Evolutionary conservation across 1,284 basidiomycete genomes (phyloP).

Genomic region (Xanthoconium separans): DNA sequence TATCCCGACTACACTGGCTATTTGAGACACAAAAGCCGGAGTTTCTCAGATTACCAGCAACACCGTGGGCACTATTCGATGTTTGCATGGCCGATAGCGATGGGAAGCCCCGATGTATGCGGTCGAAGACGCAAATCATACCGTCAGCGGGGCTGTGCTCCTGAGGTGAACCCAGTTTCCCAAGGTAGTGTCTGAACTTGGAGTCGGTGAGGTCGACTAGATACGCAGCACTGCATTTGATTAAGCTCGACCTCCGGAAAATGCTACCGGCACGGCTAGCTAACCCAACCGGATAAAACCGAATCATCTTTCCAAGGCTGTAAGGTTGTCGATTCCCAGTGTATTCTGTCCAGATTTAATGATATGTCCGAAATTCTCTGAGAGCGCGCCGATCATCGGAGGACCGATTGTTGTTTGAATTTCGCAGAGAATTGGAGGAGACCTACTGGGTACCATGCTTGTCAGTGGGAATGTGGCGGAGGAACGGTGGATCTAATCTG

Average conservation of each 20-base stretch:
- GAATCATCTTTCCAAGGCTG: background rate
- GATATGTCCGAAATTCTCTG: background rate
- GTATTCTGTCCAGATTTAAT: background rate
- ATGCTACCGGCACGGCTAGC: slow-evolving; percentile 10
- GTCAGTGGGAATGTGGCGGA: background rate
- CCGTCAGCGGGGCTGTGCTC: background rate
- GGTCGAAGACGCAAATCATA: background rate
- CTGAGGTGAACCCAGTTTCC: background rate
- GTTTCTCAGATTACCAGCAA: background rate
- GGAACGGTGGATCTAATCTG: background rate
- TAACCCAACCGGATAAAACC: slow-evolving; percentile 4
- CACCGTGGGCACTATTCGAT: background rate
- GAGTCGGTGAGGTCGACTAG: background rate
- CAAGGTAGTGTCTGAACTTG: background rate
- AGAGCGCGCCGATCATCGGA: background rate
- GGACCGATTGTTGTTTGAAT: background rate
- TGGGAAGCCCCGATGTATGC: background rate
- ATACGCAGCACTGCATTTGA: slow-evolving; percentile 16
- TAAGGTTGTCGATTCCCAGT: background rate
- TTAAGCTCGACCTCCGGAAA: slow-evolving; percentile 1
- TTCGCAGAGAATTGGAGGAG: background rate
- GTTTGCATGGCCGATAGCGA: background rate
- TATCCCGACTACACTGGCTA: too few relatives aligned
- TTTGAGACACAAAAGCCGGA: too few relatives aligned
- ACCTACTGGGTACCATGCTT: background rate